phyloP scores from a whole-genome alignment of 345 rosid species.

The Reutealis trisperma region DNA sequence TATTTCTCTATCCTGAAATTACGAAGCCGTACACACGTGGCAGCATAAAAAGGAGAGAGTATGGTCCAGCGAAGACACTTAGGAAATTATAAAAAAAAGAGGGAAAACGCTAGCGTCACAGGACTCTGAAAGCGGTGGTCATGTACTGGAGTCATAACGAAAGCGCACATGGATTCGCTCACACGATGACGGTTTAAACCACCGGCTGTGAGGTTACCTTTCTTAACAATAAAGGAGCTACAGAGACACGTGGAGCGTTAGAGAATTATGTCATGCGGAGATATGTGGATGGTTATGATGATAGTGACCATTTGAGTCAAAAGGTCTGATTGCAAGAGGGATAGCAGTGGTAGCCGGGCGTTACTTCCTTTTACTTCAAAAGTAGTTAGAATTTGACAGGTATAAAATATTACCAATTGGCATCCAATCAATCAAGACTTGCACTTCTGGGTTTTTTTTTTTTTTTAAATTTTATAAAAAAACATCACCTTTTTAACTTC shows the following conservation, averaged over 20 bases:
- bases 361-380: background rate
- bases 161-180: slow-evolving; percentile 10
- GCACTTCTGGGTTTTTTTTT: too few relatives aligned
- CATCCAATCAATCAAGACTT: background rate
- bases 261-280: background rate
- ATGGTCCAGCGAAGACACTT: slow-evolving; percentile 14
- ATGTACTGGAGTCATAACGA: background rate
- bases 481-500: too few relatives aligned
- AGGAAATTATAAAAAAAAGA: background rate
- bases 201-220: background rate
- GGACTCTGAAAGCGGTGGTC: background rate
- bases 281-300: background rate
- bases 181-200: background rate
- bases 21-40: slow-evolving; percentile 15
- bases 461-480: too few relatives aligned
- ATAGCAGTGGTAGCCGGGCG: background rate
- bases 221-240: too few relatives aligned
- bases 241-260: background rate
- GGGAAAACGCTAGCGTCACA: background rate
- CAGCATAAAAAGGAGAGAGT: background rate
- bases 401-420: background rate
- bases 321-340: background rate
- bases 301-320: background rate
- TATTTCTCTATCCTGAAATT: background rate
- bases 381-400: background rate